A percentile compares a stretch with the other conserved stretches of the same genome.
phyloP scores from a whole-genome alignment of 331 rosid genomes.

The Acacia concinna region DNA sequence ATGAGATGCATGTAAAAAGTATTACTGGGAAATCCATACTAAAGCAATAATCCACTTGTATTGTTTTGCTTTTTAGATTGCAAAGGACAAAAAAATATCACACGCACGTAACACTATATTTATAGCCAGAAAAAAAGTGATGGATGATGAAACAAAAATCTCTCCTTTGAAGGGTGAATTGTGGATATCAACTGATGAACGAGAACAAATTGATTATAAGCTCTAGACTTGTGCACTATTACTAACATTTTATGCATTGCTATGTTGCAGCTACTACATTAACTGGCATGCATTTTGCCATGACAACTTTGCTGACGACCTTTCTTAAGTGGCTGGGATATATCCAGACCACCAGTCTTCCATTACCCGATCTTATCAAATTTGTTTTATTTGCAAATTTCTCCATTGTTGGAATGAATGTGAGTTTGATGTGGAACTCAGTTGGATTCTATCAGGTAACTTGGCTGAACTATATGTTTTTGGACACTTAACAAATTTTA shows the following conservation, averaged over 20 bases:
- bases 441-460: slow-evolving; percentile 96
- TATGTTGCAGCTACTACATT: slow-evolving; percentile 81
- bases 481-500: slow-evolving; percentile 2
- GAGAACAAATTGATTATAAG: slow-evolving; percentile 6
- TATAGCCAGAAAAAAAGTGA: background rate
- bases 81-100: background rate
- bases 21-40: background rate
- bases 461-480: slow-evolving; percentile 10
- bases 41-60: background rate
- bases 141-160: slow-evolving; percentile 11
- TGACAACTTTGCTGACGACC: slow-evolving; percentile 76
- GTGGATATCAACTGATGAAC: slow-evolving; percentile 4
- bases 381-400: slow-evolving; percentile 88
- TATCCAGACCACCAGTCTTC: slow-evolving; percentile 72
- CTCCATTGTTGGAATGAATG: slow-evolving; percentile 95
- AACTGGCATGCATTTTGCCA: slow-evolving; percentile 90
- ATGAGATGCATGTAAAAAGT: background rate
- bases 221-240: background rate
- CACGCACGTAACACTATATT: background rate
- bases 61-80: slow-evolving; percentile 25
- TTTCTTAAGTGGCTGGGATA: slow-evolving; percentile 80
- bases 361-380: slow-evolving; percentile 72
- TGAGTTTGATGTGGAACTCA: slow-evolving; percentile 97
- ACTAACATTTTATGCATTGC: slow-evolving; percentile 25
- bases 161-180: slow-evolving; percentile 24